phyloP scores from a whole-genome alignment of 208 protist species.

The Phytomonas sp. region DNA sequence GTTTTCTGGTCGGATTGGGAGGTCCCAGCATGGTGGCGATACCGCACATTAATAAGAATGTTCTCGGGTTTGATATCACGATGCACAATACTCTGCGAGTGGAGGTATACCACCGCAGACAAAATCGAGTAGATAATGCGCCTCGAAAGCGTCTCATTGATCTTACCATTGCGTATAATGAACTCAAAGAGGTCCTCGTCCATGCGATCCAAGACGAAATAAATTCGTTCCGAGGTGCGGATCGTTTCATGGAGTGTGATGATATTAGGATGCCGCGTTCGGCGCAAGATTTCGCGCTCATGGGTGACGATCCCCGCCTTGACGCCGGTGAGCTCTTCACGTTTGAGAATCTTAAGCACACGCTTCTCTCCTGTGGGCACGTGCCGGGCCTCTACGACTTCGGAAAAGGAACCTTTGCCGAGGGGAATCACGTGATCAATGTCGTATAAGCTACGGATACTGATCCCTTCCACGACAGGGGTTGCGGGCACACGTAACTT shows the following conservation, averaged over 20 bases:
- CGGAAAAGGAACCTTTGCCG: slow-evolving; percentile 77
- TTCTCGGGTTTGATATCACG: slow-evolving; percentile 90
- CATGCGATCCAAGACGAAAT: slow-evolving; percentile 84
- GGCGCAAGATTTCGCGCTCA: slow-evolving; percentile 81
- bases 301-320: slow-evolving; percentile 77
- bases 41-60: slow-evolving; percentile 60
- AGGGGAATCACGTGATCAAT: slow-evolving; percentile 41
- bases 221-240: slow-evolving; percentile 49
- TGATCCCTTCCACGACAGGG: slow-evolving; percentile 48
- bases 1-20: slow-evolving; percentile 9
- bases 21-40: slow-evolving; percentile 8
- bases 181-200: slow-evolving; percentile 80
- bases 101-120: slow-evolving; percentile 64
- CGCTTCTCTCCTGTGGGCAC: slow-evolving; percentile 46
- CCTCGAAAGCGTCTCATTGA: slow-evolving; percentile 60
- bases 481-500: slow-evolving; percentile 56
- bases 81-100: slow-evolving; percentile 76
- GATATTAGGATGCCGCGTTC: slow-evolving; percentile 70
- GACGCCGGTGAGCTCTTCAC: slow-evolving; percentile 49
- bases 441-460: slow-evolving; percentile 62
- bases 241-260: slow-evolving; percentile 77
- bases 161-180: slow-evolving; percentile 61
- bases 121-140: slow-evolving; percentile 64
- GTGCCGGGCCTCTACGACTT: slow-evolving; percentile 60
- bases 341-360: slow-evolving; percentile 75